Evolutionary conservation across 2,329 filamentous ascomycete species (phyloP), one percentile per base, ranked within the genome.

Genomic region (Trichoderma hamatum): DNA sequence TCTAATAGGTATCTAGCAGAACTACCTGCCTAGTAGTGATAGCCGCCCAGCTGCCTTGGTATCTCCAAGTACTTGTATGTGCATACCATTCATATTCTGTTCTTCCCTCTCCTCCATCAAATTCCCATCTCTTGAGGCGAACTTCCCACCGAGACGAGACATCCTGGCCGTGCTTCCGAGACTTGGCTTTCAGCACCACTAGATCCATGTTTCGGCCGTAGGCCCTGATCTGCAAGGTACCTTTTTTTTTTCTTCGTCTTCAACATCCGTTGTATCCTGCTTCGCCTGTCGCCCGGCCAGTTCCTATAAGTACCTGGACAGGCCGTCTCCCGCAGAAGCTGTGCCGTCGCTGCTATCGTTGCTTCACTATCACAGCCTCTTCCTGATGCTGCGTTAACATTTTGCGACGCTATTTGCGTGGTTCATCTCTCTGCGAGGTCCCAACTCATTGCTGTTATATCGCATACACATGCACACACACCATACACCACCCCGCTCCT

Each of bases 161-260:
- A 61, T 67, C 56, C 39, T 56, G 32, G 63, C 64, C 63, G 62
- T 67, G 46, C 34, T 43, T 51, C 59, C 60, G 55, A 66, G 67
- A 62, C 67, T 34, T 36, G 60, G 30, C 55, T 32, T 58, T 60
- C n/a, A 9, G 66, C 36, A 62, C 49, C 39, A 26, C 54, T 60
- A 49, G 54, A 67, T 67, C 63, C 68, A 67, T 69, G 68, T 67
- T 54, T 67, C 67, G 52, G 36, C 34, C 52, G 26, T 69, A 46
- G 60, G 52, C 49, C n/a, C 68, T 65, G 71, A 73, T 71, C 72
- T 73, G 72, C 72, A 74, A 72, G 72, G 65, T 68, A 68, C 55
- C 36, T 32, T 59, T 71, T 72, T 70, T 72, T 69, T 61, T 32
- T 46, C 70, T 73, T 70, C 71, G 16, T 71, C 56, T 52, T 46